Conservation (phyloP, 2,329 filamentous ascomycete genomes). For the Teratosphaeria pseudoeucalypti region DNA sequence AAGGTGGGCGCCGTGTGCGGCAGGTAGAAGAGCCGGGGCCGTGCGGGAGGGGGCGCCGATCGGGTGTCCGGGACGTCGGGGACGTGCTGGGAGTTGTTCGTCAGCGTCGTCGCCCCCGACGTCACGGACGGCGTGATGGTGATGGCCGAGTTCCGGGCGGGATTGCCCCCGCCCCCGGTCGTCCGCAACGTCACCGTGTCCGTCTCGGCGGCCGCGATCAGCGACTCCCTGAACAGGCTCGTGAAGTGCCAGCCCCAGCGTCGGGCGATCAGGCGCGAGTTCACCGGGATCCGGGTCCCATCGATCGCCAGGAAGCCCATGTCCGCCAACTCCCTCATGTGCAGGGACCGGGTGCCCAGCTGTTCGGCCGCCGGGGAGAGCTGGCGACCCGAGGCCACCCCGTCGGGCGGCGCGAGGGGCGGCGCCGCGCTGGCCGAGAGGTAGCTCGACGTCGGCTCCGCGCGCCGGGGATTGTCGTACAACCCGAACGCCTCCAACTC, state of each 20-base stretch:
- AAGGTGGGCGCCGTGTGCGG: slow-evolving; percentile 86
- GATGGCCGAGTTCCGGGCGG: slow-evolving; percentile 67
- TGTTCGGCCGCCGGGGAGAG: slow-evolving; percentile 73
- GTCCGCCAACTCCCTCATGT: slow-evolving; percentile 75
- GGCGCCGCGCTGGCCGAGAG: slow-evolving; percentile 66
- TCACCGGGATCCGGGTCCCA: slow-evolving; percentile 85
- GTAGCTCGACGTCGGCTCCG: slow-evolving; percentile 69
- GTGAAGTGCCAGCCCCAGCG: slow-evolving; percentile 96
- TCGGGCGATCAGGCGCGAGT: slow-evolving; percentile 75
- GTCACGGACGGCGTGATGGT: slow-evolving; percentile 67
- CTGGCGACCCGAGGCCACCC: slow-evolving; percentile 62
- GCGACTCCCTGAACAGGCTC: slow-evolving; percentile 73
- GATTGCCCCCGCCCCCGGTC: slow-evolving; percentile 31
- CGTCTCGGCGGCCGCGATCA: slow-evolving; percentile 50
- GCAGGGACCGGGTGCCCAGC: slow-evolving; percentile 69
- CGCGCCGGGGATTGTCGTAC: slow-evolving; percentile 85
- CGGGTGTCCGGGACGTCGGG: slow-evolving; percentile 42
- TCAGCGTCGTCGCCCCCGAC: slow-evolving; percentile 33
- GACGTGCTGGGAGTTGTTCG: slow-evolving; percentile 31
- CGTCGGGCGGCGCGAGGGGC: slow-evolving; percentile 18
- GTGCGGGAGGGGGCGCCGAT: slow-evolving; percentile 46
- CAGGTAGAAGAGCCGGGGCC: slow-evolving; percentile 80
- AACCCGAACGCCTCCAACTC: slow-evolving; percentile 95
- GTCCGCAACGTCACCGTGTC: slow-evolving; percentile 69
- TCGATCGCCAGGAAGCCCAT: slow-evolving; percentile 94